phyloP scores from a whole-genome alignment of 2,329 filamentous ascomycete species.

The Raffaelea ambrosiae region DNA sequence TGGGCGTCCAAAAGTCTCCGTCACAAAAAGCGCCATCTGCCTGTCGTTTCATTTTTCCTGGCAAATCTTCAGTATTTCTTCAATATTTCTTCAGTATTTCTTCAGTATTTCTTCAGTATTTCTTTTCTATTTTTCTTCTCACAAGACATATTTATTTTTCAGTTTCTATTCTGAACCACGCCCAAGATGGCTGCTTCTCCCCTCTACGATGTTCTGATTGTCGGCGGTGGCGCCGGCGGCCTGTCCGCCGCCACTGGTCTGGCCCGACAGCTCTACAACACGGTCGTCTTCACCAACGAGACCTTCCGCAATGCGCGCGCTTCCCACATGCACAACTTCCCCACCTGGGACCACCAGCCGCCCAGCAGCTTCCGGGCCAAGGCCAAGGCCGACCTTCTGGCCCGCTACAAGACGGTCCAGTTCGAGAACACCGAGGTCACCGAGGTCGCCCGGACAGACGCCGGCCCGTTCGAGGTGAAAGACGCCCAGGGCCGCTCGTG shows the following conservation, averaged over 20 bases:
- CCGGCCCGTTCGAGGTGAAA: conserved; percentile 23
- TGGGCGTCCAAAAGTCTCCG: no score
- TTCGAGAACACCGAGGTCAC: conserved; percentile 20
- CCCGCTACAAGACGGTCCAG: conserved; percentile 25
- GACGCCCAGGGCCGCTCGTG: conserved; percentile 35
- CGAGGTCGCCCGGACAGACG: conserved; percentile 19
- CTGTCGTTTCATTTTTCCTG: no score
- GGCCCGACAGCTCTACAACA: conserved; percentile 37
- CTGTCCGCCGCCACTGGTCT: conserved; percentile 27
- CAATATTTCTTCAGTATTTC: no score
- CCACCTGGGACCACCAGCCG: conserved; percentile 28
- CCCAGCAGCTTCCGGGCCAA: conserved; percentile 26
- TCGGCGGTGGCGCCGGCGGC: background rate
- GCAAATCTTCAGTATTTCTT: no score
- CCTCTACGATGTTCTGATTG: background rate
- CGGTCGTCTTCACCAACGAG: conserved; percentile 40
- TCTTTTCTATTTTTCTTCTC: no score
- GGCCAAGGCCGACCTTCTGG: conserved; percentile 22
- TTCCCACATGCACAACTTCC: conserved; percentile 38
- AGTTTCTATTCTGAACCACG: no score
- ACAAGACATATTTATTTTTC: no score
- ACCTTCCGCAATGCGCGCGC: conserved; percentile 40
- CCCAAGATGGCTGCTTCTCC: no score
- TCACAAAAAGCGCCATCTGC: no score
- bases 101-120: no score